Conservation (phyloP, 2,329 filamentous ascomycete species). For the Epichloe gansuensis region DNA sequence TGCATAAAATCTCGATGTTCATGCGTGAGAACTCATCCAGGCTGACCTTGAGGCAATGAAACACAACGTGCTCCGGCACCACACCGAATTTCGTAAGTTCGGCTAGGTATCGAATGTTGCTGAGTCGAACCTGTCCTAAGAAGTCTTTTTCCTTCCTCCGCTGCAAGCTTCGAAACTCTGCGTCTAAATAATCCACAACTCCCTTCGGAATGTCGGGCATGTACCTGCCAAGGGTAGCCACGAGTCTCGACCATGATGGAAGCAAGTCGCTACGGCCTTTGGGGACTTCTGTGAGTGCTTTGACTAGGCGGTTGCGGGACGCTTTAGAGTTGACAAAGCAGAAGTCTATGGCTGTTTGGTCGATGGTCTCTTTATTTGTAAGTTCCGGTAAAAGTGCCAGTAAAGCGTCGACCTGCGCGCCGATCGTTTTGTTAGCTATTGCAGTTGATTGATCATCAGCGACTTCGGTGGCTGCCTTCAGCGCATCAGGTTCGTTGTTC, state of each 20-base stretch:
- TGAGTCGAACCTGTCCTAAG: slow-evolving; percentile 79
- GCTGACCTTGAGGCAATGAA: slow-evolving; percentile 95
- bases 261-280: slow-evolving; percentile 87
- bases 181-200: slow-evolving; percentile 81
- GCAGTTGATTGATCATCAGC: slow-evolving; percentile 79
- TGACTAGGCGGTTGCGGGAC: slow-evolving; percentile 85
- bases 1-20: slow-evolving; percentile 98
- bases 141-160: slow-evolving; percentile 97
- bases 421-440: slow-evolving; percentile 95
- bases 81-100: slow-evolving; percentile 97
- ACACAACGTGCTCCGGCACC: slow-evolving; percentile 95
- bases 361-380: slow-evolving; percentile 80
- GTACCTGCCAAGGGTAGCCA: slow-evolving; percentile 86
- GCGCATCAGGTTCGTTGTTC: slow-evolving; percentile 35
- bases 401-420: slow-evolving; percentile 87
- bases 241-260: slow-evolving; percentile 80
- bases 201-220: slow-evolving; percentile 90
- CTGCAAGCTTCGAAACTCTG: slow-evolving; percentile 92
- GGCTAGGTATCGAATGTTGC: slow-evolving; percentile 94
- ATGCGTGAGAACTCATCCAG: slow-evolving; percentile 95
- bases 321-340: slow-evolving; percentile 98
- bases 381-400: slow-evolving; percentile 80
- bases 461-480: slow-evolving; percentile 38
- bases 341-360: slow-evolving; percentile 89
- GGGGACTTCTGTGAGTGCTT: slow-evolving; percentile 85